Percentiles rank a stretch among this genome's conserved stretches.
Evolutionary conservation across 2,329 filamentous ascomycete species (phyloP).

Genomic region (Fusarium torulosum): DNA sequence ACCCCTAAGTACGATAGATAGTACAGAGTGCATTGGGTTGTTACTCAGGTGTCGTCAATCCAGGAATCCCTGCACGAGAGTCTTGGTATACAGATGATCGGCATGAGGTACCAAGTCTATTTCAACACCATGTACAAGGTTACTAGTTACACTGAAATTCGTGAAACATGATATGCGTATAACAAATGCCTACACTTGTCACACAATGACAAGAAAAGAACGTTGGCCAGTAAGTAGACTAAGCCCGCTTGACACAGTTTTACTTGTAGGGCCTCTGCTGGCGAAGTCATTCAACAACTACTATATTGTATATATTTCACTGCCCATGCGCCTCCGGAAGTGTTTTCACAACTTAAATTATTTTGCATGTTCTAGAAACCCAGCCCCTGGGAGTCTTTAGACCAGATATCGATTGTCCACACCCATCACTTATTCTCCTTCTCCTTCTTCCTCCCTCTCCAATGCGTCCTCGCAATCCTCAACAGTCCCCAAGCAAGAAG

Average conservation of each 20-base stretch:
- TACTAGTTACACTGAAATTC: neutral
- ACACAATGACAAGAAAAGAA: too few relatives aligned
- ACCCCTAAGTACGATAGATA: too few relatives aligned
- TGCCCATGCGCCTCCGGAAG: neutral
- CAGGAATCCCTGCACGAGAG: neutral
- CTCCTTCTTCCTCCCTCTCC: conserved; percentile 54
- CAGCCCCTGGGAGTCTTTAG: neutral
- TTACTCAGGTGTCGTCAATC: neutral
- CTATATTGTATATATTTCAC: too few relatives aligned
- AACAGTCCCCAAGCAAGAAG: conserved; percentile 71
- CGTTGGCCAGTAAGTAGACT: too few relatives aligned
- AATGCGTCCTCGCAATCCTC: conserved; percentile 65
- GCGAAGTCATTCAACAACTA: too few relatives aligned
- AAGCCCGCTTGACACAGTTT: neutral
- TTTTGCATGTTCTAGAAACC: neutral
- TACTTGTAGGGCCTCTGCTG: neutral
- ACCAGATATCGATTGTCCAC: neutral
- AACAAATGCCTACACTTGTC: neutral
- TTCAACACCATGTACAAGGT: conserved; percentile 4
- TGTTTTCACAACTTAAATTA: neutral
- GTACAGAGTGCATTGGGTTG: neutral
- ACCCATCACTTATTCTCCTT: conserved; percentile 37
- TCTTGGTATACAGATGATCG: conserved; percentile 1
- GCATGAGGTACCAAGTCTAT: conserved; percentile 11
- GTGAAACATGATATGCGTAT: neutral